Evolutionary conservation across 2,329 filamentous ascomycete genomes (phyloP).

Genomic region (Aureobasidium sp.): DNA sequence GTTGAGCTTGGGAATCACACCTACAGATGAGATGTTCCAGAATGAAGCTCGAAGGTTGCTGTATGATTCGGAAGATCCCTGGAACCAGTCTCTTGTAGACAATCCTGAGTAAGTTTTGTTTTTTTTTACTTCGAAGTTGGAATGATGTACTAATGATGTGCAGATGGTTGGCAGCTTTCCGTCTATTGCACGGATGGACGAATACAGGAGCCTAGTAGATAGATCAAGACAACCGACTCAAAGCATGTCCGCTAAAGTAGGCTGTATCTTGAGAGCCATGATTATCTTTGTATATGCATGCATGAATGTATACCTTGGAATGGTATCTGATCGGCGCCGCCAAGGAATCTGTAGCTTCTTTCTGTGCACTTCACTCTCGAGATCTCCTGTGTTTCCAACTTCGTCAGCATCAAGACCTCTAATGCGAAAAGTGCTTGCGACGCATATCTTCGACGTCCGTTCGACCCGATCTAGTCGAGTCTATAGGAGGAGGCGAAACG

Average conservation of each 20-base stretch:
- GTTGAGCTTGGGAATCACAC: constrained; percentile 30
- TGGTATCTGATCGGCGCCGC: neutral
- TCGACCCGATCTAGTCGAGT: neutral
- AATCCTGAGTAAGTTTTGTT: constrained; percentile 30
- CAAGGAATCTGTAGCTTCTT: neutral
- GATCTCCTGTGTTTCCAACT: neutral
- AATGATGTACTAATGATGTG: neutral
- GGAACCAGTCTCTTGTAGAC: constrained; percentile 37
- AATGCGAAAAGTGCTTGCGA: neutral
- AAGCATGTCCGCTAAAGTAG: neutral
- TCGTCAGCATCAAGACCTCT: neutral
- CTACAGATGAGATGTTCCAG: constrained; percentile 46
- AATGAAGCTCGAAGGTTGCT: constrained; percentile 39
- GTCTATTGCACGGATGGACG: constrained; percentile 19
- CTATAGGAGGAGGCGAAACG: constrained; percentile 2
- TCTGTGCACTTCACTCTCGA: neutral
- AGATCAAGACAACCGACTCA: neutral
- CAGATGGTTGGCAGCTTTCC: constrained; percentile 39
- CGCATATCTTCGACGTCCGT: neutral
- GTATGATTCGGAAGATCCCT: constrained; percentile 43
- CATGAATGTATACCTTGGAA: neutral
- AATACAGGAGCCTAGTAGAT: neutral
- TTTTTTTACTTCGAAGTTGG: neutral
- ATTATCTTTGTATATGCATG: neutral
- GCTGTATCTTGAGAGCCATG: neutral